Conservation (phyloP, 129 eudicot species). For the Flaveria trinervia region DNA sequence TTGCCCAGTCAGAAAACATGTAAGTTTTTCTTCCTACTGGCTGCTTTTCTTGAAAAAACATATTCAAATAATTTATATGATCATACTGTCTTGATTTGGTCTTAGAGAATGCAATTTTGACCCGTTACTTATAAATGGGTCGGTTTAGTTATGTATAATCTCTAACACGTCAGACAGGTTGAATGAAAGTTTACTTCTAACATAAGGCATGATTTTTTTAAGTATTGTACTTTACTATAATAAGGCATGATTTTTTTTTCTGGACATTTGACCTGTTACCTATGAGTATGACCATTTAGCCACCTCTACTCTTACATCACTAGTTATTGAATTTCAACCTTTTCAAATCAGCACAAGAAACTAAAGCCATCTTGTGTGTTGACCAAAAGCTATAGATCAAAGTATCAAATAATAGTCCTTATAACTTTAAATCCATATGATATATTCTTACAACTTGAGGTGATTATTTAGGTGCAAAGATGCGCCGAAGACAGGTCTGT, state of each 20-base stretch:
- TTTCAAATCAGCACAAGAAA: constrained; percentile 10
- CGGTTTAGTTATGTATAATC: neutral
- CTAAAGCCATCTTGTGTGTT: constrained; percentile 14
- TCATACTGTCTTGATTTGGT: neutral
- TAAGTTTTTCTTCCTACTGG: constrained; percentile 27
- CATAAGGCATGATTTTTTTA: neutral
- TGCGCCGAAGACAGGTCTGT: constrained; percentile 60
- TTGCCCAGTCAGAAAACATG: constrained; percentile 89
- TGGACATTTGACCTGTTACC: neutral
- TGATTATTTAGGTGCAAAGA: constrained; percentile 67
- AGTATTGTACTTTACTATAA: no score
- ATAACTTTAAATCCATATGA: neutral
- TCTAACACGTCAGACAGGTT: neutral
- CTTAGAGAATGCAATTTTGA: neutral
- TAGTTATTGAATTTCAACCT: neutral
- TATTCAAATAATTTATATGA: neutral
- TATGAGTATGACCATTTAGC: neutral
- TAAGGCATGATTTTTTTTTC: neutral
- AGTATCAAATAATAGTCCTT: constrained; percentile 6
- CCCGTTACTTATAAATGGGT: neutral
- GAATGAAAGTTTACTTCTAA: neutral
- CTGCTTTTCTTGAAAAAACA: constrained; percentile 17
- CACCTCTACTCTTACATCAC: constrained; percentile 9
- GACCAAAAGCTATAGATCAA: constrained; percentile 4
- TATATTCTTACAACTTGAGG: constrained; percentile 4